A percentile compares a stretch with the other conserved stretches of the same genome.
These are phyloP conservation scores for Termitomyces sp. DNA, from an alignment of 768 basidiomycete species.

Conservation along the genomic window DNA sequence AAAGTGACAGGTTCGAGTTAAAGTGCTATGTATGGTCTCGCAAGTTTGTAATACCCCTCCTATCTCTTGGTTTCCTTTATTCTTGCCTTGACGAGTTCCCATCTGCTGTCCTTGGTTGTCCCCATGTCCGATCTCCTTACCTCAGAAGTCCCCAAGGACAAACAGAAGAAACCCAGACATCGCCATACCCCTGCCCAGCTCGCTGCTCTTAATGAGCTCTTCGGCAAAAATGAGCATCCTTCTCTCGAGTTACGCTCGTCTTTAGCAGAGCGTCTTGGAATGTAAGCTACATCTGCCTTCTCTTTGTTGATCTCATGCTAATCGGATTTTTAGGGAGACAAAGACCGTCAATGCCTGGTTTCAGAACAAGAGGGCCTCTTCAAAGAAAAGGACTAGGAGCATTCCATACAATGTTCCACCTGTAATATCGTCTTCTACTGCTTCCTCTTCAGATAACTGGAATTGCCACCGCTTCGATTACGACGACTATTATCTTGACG, in stretches of 20 bases:
- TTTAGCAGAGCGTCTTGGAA: slow-evolving; percentile 69
- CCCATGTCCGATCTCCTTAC: slow-evolving; percentile 23
- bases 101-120: slow-evolving; percentile 21
- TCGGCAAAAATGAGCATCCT: slow-evolving; percentile 74
- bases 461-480: slow-evolving; percentile 28
- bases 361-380: slow-evolving; percentile 82
- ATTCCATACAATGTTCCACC: slow-evolving; percentile 27
- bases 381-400: slow-evolving; percentile 60
- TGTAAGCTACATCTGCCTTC: slow-evolving; percentile 45
- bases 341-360: slow-evolving; percentile 88
- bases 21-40: slow-evolving; percentile 18
- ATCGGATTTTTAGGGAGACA: slow-evolving; percentile 52
- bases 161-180: slow-evolving; percentile 74
- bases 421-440: slow-evolving; percentile 28
- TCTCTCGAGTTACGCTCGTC: slow-evolving; percentile 62
- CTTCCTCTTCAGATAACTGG: slow-evolving; percentile 27
- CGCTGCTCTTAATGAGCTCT: slow-evolving; percentile 74
- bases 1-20: slow-evolving; percentile 18
- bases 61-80: slow-evolving; percentile 8
- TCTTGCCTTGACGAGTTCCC: slow-evolving; percentile 9
- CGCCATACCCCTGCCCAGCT: slow-evolving; percentile 72
- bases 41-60: slow-evolving; percentile 21
- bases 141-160: slow-evolving; percentile 30
- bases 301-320: slow-evolving; percentile 6
- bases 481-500: slow-evolving; percentile 42